Percentiles rank a stretch among this genome's conserved stretches.
These are phyloP conservation scores for Celoporthe dispersa DNA, from an alignment of 2,329 filamentous ascomycete genomes.

Conservation along the genomic window DNA sequence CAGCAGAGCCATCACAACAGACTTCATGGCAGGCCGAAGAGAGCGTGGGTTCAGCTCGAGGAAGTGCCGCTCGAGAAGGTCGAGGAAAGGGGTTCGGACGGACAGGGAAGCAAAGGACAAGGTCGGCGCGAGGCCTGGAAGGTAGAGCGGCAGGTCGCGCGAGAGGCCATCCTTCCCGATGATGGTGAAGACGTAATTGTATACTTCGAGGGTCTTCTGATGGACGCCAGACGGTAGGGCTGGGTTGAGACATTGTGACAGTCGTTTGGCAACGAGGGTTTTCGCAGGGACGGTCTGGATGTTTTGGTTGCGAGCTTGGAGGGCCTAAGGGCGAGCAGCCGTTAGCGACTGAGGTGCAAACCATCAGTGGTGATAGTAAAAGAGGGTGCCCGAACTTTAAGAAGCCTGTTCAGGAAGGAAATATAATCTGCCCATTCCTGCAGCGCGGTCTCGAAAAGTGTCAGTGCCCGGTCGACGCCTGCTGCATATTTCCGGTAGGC, in stretches of 20 bases:
- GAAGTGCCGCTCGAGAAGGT: slow-evolving; percentile 81
- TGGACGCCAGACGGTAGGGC: slow-evolving; percentile 93
- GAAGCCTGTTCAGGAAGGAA: slow-evolving; percentile 86
- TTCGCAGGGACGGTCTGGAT: slow-evolving; percentile 80
- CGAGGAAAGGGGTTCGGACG: slow-evolving; percentile 83
- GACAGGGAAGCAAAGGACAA: slow-evolving; percentile 94
- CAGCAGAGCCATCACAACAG: slow-evolving; percentile 84
- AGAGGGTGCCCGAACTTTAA: slow-evolving; percentile 66
- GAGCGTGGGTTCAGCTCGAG: slow-evolving; percentile 71
- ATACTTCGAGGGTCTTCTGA: slow-evolving; percentile 95
- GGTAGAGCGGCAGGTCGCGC: slow-evolving; percentile 81
- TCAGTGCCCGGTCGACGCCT: slow-evolving; percentile 83
- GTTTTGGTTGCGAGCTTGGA: slow-evolving; percentile 81
- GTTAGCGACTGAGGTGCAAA: slow-evolving; percentile 35
- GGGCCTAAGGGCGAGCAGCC: slow-evolving; percentile 59
- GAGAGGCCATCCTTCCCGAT: slow-evolving; percentile 83
- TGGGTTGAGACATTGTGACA: slow-evolving; percentile 94
- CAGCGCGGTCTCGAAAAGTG: slow-evolving; percentile 87
- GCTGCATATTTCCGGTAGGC: slow-evolving; percentile 86
- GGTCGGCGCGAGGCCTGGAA: slow-evolving; percentile 86
- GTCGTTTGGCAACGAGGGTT: slow-evolving; percentile 80
- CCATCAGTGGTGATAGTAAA: neutral
- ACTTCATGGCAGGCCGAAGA: slow-evolving; percentile 86
- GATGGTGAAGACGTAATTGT: slow-evolving; percentile 83
- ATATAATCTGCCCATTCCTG: slow-evolving; percentile 99